Evolutionary conservation across 176 grass and related monocot species (phyloP).

Genomic region (Carex littledalei): DNA sequence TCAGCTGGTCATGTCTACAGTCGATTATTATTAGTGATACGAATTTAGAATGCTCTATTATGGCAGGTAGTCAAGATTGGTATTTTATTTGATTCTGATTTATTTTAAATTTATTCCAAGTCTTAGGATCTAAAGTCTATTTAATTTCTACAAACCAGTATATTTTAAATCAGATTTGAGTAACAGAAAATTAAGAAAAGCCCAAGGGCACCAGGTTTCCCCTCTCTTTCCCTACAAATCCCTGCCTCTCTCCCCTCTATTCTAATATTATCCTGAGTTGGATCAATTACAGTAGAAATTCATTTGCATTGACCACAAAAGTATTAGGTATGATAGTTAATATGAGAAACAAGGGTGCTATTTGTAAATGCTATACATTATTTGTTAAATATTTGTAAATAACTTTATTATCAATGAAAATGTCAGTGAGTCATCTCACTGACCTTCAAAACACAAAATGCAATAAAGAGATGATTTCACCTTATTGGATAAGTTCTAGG

Average conservation of each 20-base stretch:
- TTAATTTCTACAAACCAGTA: neutral
- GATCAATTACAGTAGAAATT: neutral
- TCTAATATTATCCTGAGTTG: neutral
- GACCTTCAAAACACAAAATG: no score
- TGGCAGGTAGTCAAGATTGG: neutral
- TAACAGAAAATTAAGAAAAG: neutral
- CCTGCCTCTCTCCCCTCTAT: neutral
- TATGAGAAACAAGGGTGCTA: neutral
- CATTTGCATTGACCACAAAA: neutral
- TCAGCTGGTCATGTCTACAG: neutral
- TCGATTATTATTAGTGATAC: no score
- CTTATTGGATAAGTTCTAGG: slow-evolving; percentile 90
- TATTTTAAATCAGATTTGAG: neutral
- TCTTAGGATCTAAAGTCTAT: neutral
- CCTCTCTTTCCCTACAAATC: neutral
- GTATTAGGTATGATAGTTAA: neutral
- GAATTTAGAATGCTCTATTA: neutral
- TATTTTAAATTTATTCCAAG: neutral
- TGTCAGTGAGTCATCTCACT: no score
- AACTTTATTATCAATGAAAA: no score
- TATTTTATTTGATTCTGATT: neutral
- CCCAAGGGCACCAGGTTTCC: neutral
- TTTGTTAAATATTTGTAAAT: neutral
- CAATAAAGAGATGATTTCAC: slow-evolving; percentile 22
- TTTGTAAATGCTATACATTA: neutral